Conservation (phyloP, 2,329 filamentous ascomycete species). For the Aschersonia sp. region DNA sequence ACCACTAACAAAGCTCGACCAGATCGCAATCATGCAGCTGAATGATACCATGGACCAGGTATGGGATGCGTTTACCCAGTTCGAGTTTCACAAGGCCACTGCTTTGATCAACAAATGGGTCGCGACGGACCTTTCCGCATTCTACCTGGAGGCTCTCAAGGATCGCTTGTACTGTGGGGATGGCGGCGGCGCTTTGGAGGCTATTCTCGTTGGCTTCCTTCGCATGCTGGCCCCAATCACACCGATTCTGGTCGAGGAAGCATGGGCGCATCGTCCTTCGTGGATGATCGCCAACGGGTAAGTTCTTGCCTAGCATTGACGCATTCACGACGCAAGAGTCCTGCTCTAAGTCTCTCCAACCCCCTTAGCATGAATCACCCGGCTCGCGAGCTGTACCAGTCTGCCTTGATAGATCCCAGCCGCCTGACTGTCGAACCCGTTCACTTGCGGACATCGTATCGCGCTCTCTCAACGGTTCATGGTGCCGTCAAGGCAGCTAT, state of each 20-base stretch:
- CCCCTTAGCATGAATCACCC: slow-evolving; percentile 18
- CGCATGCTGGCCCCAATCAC: slow-evolving; percentile 70
- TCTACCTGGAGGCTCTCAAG: slow-evolving; percentile 88
- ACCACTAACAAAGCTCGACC: slow-evolving; percentile 47
- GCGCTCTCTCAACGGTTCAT: slow-evolving; percentile 39
- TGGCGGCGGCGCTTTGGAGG: slow-evolving; percentile 46
- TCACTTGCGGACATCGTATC: slow-evolving; percentile 26
- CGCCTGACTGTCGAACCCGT: slow-evolving; percentile 23
- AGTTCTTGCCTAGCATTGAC: slow-evolving; percentile 9
- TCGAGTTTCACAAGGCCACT: slow-evolving; percentile 73
- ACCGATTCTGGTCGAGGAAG: slow-evolving; percentile 75
- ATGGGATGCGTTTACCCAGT: slow-evolving; percentile 47
- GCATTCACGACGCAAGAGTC: neutral
- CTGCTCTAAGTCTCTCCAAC: neutral
- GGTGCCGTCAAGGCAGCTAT: slow-evolving; percentile 59
- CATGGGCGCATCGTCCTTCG: slow-evolving; percentile 62
- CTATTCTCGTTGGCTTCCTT: slow-evolving; percentile 58
- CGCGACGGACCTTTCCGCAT: slow-evolving; percentile 70
- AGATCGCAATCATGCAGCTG: slow-evolving; percentile 66
- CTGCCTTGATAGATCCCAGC: slow-evolving; percentile 24
- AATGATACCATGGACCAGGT: slow-evolving; percentile 50
- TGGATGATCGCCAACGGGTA: slow-evolving; percentile 39
- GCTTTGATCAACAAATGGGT: slow-evolving; percentile 68
- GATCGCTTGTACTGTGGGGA: slow-evolving; percentile 81
- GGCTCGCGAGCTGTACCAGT: slow-evolving; percentile 30